phyloP scores from a whole-genome alignment of 129 eudicot genomes.

The Arctium lappa region DNA sequence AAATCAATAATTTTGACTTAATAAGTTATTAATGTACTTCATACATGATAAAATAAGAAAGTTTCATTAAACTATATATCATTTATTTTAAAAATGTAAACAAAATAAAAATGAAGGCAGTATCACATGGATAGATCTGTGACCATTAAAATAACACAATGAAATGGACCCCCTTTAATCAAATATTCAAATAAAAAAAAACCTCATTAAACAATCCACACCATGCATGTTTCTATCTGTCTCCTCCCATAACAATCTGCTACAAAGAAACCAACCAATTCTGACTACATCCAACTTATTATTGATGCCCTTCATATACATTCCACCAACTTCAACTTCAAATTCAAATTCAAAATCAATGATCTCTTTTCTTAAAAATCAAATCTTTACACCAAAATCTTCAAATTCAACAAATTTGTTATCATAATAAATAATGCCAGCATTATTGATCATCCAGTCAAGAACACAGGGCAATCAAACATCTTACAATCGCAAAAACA shows the following conservation, averaged over 20 bases:
- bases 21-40: too few relatives aligned
- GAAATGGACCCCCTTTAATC: background rate
- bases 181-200: background rate
- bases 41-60: too few relatives aligned
- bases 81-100: background rate
- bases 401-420: slow-evolving; percentile 17
- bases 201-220: slow-evolving; percentile 21
- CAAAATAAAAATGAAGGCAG: background rate
- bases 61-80: background rate
- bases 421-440: slow-evolving; percentile 1
- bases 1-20: background rate
- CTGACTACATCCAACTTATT: slow-evolving; percentile 31
- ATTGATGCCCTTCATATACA: slow-evolving; percentile 16
- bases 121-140: slow-evolving; percentile 24
- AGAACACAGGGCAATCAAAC: slow-evolving; percentile 12
- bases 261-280: background rate
- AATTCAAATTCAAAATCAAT: background rate
- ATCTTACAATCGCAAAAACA: slow-evolving; percentile 10
- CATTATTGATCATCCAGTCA: slow-evolving; percentile 23
- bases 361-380: background rate
- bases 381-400: slow-evolving; percentile 20
- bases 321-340: slow-evolving; percentile 17
- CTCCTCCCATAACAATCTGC: slow-evolving; percentile 22
- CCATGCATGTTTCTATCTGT: slow-evolving; percentile 22
- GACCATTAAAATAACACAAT: background rate